Percentiles rank a stretch among this genome's conserved stretches.
phyloP scores from a whole-genome alignment of 1,139 yeast genomes.

The Pichia inconspicua region DNA sequence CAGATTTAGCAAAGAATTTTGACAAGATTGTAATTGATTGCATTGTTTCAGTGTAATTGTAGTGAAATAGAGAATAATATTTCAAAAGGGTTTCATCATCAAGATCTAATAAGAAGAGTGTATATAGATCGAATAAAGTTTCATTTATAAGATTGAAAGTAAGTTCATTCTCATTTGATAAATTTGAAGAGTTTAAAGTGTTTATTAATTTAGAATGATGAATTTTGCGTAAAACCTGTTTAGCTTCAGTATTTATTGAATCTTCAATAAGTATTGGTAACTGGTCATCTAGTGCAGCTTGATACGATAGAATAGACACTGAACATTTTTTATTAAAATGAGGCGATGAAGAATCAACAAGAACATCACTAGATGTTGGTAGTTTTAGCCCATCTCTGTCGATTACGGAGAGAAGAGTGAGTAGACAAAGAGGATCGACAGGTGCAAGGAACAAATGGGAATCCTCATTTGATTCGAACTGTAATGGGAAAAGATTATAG shows the following conservation, averaged over 20 bases:
- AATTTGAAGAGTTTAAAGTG: conserved; percentile 22
- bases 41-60: not conserved
- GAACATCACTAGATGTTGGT: conserved; percentile 19
- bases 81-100: conserved; percentile 7
- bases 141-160: conserved; percentile 33
- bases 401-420: conserved; percentile 12
- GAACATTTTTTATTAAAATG: conserved; percentile 13
- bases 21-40: not conserved
- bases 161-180: conserved; percentile 21
- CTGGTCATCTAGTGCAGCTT: conserved; percentile 36
- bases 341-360: not conserved
- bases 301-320: conserved; percentile 32
- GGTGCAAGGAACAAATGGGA: conserved; percentile 26
- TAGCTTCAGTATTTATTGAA: conserved; percentile 22
- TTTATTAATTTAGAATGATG: conserved; percentile 24
- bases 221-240: conserved; percentile 25
- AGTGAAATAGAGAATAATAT: conserved; percentile 5
- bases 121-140: conserved; percentile 37
- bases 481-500: conserved; percentile 30
- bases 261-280: conserved; percentile 42
- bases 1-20: not conserved
- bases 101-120: conserved; percentile 19
- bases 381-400: conserved; percentile 31
- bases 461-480: not conserved
- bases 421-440: conserved; percentile 39